Evolutionary conservation across 106 monocot species (phyloP), one percentile per base, ranked within the genome.

Genomic region (Platanthera zijinensis): DNA sequence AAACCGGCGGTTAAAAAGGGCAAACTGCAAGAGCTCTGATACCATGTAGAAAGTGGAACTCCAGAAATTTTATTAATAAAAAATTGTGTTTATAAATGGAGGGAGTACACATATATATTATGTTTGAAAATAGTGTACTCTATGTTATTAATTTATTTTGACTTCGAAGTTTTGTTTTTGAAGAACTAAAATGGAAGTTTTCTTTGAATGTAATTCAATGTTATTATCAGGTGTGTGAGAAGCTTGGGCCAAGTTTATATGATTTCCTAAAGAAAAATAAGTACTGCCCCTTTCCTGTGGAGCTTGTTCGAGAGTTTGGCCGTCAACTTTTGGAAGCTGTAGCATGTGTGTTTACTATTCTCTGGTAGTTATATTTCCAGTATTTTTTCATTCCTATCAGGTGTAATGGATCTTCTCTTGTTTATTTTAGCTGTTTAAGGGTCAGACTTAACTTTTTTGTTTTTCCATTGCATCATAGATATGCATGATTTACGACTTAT

Each of bases 311-410:
- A 69, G 99, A 99, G 82, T 90, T 99, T 85, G 99, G 94, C 71
- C 92, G 94, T 18, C 99, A 99, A 85, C 94, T 99, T 63, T 92
- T 99, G 89, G 94, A 94, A 94, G 83, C 94, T 84, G 99, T 99
- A 78, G 99, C 94, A 94, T 94, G 94, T 99, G 82, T 89, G 93
- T 88, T 74, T 61, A 73, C 83, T 21, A 49, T 76, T 63, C 57
- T 74, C 77, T 48, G 73, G 50, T 51, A 71, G 50, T 53, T 79
- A 39, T 12, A 50, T 79, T 71, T 72, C 9, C 67, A 80, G 13
- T 57, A 48, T 21, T 62, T 78, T 83, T 79, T 67, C 32, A 77
- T 84, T 79, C 19, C 50, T 86, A 76, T 73, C 66, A 50, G 76
- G 61, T 80, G 50, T 80, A 52, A 68, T 51, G 68, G 77, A 72